Evolutionary conservation across 1,284 basidiomycete genomes (phyloP).

Genomic region (Trichosporon coremiiforme): DNA sequence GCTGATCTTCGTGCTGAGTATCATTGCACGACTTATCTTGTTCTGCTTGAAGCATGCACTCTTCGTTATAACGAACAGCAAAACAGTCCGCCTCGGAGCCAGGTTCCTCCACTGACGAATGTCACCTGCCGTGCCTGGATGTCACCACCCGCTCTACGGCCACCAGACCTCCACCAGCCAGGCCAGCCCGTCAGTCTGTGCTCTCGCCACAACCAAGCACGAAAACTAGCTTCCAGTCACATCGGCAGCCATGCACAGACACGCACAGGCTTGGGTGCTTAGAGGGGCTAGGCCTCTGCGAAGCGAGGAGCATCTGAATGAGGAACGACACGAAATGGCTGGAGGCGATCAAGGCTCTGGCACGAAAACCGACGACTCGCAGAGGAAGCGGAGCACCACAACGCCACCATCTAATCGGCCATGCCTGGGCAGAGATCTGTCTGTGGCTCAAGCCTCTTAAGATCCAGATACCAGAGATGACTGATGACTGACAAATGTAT

Average conservation of each 20-base stretch:
- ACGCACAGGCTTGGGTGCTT: not conserved
- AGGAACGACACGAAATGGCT: not conserved
- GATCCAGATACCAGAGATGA: not conserved
- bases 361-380: not conserved
- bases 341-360: not conserved
- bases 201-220: not conserved
- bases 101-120: not conserved
- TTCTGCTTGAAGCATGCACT: not conserved
- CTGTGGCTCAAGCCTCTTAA: not conserved
- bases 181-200: not conserved
- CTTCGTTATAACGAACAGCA: not conserved
- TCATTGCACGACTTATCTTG: too few relatives aligned
- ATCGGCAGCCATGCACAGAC: not conserved
- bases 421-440: not conserved
- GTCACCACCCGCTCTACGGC: not conserved
- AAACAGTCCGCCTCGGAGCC: not conserved
- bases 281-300: too few relatives aligned
- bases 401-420: not conserved
- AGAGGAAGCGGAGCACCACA: slow-evolving; percentile 2
- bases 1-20: not conserved
- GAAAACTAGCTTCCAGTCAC: not conserved
- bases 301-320: not conserved
- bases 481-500: slow-evolving; percentile 10
- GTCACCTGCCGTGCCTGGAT: not conserved
- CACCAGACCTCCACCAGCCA: not conserved